phyloP scores from a whole-genome alignment of 2,329 filamentous ascomycete species.

The Thielaviopsis euricoi region DNA sequence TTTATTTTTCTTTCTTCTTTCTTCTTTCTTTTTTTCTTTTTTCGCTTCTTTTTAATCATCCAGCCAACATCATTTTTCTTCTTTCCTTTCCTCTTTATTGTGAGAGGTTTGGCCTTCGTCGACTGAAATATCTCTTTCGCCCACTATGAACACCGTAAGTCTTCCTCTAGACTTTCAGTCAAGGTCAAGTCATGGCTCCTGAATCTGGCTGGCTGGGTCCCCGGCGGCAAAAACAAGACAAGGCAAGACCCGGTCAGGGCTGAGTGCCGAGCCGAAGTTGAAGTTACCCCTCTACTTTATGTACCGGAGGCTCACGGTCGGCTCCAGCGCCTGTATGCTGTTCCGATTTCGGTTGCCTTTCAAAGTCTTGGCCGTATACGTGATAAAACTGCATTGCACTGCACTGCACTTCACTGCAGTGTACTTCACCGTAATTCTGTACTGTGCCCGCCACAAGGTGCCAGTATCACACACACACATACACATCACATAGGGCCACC shows the following conservation, averaged over 20 bases:
- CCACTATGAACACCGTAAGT: conserved; percentile 40
- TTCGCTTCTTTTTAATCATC: background rate
- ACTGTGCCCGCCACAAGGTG: too few relatives aligned
- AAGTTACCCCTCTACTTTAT: background rate
- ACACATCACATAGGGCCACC: too few relatives aligned
- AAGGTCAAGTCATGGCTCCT: background rate
- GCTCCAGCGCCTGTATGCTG: background rate
- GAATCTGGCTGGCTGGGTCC: background rate
- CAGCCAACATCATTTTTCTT: conserved; percentile 6
- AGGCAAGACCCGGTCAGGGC: too few relatives aligned
- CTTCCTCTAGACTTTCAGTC: background rate
- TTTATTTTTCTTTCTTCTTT: background rate
- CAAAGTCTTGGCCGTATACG: background rate
- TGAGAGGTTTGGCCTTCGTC: background rate
- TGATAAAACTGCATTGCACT: too few relatives aligned
- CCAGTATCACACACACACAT: too few relatives aligned
- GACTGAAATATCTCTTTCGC: background rate
- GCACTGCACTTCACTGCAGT: too few relatives aligned
- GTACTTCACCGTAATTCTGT: background rate
- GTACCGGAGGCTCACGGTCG: background rate
- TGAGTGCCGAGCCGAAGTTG: too few relatives aligned
- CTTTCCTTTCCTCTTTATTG: conserved; percentile 1
- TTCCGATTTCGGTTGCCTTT: too few relatives aligned
- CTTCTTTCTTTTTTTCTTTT: background rate
- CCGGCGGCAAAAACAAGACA: too few relatives aligned